Evolutionary conservation across 2,329 filamentous ascomycete genomes (phyloP).

Genomic region (Pseudogymnoascus sp.): DNA sequence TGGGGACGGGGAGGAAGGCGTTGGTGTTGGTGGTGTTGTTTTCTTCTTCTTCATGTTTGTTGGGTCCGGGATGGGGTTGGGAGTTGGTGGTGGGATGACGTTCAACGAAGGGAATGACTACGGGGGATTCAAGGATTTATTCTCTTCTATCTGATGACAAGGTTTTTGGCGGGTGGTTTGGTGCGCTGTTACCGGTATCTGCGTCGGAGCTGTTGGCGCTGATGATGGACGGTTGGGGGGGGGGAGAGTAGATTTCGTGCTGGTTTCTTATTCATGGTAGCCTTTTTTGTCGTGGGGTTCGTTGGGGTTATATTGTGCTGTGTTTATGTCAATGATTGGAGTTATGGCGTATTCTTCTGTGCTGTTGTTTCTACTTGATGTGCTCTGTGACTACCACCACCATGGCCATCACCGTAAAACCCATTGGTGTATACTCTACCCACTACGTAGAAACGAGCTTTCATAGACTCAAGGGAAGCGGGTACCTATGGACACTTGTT

Average conservation of each 20-base stretch:
- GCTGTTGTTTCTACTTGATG: not conserved
- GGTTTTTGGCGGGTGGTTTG: not conserved
- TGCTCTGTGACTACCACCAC: not conserved
- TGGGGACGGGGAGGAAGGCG: not conserved
- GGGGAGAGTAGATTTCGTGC: not conserved
- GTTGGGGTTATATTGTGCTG: not conserved
- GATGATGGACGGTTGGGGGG: conserved; percentile 8
- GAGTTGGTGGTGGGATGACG: not conserved
- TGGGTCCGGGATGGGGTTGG: not conserved
- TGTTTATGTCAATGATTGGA: conserved; percentile 5
- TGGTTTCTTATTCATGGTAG: not conserved
- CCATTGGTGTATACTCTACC: not conserved
- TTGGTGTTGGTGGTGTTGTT: not conserved
- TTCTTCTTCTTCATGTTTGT: not conserved
- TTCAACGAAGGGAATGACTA: not conserved
- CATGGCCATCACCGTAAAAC: not conserved
- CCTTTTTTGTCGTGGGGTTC: not conserved
- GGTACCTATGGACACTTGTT: too few species aligned
- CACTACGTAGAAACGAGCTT: not conserved
- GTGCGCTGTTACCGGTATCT: not conserved
- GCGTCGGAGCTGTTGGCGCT: not conserved
- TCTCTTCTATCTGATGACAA: not conserved
- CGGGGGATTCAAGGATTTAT: not conserved
- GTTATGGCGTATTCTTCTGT: not conserved
- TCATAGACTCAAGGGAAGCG: too few species aligned